Percentiles rank a stretch among this genome's conserved stretches.
Conservation (phyloP, 2,329 filamentous ascomycete species). For the Cylindrodendrum hubeiense region DNA sequence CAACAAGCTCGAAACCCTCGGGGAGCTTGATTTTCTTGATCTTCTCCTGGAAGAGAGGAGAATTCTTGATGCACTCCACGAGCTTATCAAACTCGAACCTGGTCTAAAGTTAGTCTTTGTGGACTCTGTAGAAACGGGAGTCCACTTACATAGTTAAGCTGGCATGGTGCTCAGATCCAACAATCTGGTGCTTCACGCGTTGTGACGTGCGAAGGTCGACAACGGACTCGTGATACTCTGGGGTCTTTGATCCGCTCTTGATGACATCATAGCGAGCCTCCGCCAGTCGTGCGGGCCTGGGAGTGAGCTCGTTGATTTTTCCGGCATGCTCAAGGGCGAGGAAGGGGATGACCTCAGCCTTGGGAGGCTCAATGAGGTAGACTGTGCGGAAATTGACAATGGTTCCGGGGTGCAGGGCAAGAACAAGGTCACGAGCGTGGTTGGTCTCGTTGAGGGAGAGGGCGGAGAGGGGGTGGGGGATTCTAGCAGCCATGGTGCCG, state of each 20-base stretch:
- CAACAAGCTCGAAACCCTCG: conserved; percentile 45
- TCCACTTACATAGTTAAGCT: conserved; percentile 46
- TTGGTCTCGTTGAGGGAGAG: conserved; percentile 47
- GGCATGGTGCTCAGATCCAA: conserved; percentile 46
- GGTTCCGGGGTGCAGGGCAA: conserved; percentile 43
- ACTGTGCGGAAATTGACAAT: conserved; percentile 62
- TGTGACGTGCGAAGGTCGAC: conserved; percentile 47
- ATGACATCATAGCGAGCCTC: conserved; percentile 56
- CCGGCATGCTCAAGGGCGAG: conserved; percentile 58
- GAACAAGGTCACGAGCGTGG: conserved; percentile 50
- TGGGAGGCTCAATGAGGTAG: conserved; percentile 63
- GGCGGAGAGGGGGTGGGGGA: conserved; percentile 49
- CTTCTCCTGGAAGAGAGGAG: conserved; percentile 48
- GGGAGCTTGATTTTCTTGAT: conserved; percentile 45
- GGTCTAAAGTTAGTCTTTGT: not conserved
- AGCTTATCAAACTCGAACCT: conserved; percentile 52
- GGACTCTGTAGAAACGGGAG: no score
- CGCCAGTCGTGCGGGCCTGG: conserved; percentile 53
- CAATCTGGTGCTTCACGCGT: conserved; percentile 42
- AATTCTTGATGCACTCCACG: conserved; percentile 44
- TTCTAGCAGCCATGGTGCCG: conserved; percentile 18
- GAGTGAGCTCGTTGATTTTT: conserved; percentile 41
- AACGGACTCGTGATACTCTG: conserved; percentile 50
- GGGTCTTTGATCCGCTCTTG: conserved; percentile 35
- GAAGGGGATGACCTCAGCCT: conserved; percentile 59